Percentiles rank a stretch among this genome's conserved stretches.
Evolutionary conservation across 2,329 filamentous ascomycete species (phyloP).

Genomic region (Falciphora oryzae): DNA sequence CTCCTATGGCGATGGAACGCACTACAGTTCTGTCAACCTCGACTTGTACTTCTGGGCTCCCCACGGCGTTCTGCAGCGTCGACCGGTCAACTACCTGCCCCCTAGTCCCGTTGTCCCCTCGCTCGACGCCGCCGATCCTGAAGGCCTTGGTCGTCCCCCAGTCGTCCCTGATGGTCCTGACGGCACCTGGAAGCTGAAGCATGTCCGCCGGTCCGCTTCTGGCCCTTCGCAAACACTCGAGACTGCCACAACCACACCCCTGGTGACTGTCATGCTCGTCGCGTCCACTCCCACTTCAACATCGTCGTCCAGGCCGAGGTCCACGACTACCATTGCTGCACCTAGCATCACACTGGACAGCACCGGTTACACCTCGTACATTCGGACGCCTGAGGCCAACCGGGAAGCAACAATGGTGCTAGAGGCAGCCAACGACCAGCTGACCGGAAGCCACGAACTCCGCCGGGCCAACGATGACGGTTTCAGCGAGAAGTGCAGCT

Average conservation of each 20-base stretch:
- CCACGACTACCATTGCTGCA: too few species aligned
- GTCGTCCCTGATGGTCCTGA: not conserved
- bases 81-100: not conserved
- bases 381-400: too few species aligned
- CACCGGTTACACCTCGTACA: too few species aligned
- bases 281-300: too few species aligned
- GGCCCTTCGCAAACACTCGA: not conserved
- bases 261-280: too few species aligned
- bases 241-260: too few species aligned
- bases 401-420: too few species aligned
- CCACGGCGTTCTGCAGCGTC: not conserved
- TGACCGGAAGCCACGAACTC: too few species aligned
- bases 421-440: too few species aligned
- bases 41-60: not conserved
- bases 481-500: too few species aligned
- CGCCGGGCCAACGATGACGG: too few species aligned
- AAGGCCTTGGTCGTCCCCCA: not conserved
- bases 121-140: not conserved
- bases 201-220: not conserved
- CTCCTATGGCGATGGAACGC: not conserved
- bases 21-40: not conserved
- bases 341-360: too few species aligned
- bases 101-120: not conserved
- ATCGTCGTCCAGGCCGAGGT: not conserved
- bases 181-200: not conserved